Percentiles rank a stretch among this genome's conserved stretches.
Evolutionary conservation across 495 filamentous ascomycete species (phyloP).

Genomic region (Hyaloscypha bicolor): DNA sequence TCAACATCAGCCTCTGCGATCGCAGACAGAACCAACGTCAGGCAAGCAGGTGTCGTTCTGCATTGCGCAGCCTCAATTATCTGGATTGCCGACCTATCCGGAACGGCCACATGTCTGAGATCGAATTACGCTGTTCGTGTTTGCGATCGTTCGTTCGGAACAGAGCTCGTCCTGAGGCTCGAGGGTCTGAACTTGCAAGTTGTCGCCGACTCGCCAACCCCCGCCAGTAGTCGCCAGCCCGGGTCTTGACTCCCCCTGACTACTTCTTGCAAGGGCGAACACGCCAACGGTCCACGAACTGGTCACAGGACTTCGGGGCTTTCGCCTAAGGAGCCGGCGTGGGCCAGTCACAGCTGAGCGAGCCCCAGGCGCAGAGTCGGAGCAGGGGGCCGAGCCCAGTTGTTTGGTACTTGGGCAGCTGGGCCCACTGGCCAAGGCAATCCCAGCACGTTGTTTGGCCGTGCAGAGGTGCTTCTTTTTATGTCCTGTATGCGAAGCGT

Average conservation of each 20-base stretch:
- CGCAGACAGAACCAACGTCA: not conserved
- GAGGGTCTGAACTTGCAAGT: no score
- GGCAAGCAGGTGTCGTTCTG: not conserved
- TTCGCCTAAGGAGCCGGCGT: not conserved
- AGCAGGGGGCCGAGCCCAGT: not conserved
- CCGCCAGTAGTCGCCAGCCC: no score
- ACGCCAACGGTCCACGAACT: not conserved
- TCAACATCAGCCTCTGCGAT: not conserved
- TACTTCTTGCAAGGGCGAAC: not conserved
- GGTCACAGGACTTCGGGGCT: constrained; percentile 4
- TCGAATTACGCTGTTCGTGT: not conserved
- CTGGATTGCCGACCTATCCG: not conserved
- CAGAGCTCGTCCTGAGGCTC: no score
- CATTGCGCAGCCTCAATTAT: not conserved
- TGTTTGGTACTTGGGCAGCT: constrained; percentile 4
- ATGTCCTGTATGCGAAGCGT: not conserved
- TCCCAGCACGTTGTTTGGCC: not conserved
- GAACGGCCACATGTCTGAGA: not conserved
- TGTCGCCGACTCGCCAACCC: no score
- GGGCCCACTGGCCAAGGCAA: not conserved
- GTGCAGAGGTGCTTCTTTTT: not conserved
- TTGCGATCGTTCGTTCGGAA: not conserved
- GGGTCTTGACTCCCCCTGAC: constrained; percentile 1
- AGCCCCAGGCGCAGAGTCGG: not conserved
- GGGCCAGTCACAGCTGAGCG: not conserved